Evolutionary conservation across 352 stramenopile species (phyloP).

Genomic region (Phytopythium aichiense): DNA sequence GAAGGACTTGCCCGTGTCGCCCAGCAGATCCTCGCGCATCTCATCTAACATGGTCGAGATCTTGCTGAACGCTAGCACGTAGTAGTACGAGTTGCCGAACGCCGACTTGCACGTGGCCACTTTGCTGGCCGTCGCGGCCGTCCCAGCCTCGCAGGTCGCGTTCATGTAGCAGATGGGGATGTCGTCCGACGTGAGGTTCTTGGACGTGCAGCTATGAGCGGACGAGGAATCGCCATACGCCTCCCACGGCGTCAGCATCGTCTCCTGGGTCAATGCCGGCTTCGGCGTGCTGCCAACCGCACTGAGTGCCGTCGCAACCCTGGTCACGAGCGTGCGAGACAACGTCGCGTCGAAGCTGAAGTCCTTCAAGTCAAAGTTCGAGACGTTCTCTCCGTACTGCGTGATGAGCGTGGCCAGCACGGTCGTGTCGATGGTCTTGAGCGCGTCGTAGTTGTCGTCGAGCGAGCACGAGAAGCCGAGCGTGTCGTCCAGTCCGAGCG

Average conservation of each 20-base stretch:
- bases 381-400: slow-evolving; percentile 42
- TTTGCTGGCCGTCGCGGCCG: slow-evolving; percentile 5
- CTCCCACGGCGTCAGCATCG: slow-evolving; percentile 55
- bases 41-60: slow-evolving; percentile 52
- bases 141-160: slow-evolving; percentile 23
- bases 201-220: slow-evolving; percentile 18
- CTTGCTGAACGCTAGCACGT: slow-evolving; percentile 54
- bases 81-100: slow-evolving; percentile 59
- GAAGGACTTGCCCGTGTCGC: slow-evolving; percentile 59
- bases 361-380: slow-evolving; percentile 46
- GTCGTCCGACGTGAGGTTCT: slow-evolving; percentile 27
- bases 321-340: slow-evolving; percentile 39
- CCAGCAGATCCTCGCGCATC: slow-evolving; percentile 73
- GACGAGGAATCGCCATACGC: slow-evolving; percentile 33
- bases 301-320: slow-evolving; percentile 27
- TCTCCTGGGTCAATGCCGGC: slow-evolving; percentile 46
- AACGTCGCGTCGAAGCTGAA: slow-evolving; percentile 60
- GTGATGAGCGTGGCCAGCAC: slow-evolving; percentile 30
- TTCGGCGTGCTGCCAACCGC: slow-evolving; percentile 11
- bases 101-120: slow-evolving; percentile 41
- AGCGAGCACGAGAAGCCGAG: slow-evolving; percentile 63
- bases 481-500: slow-evolving; percentile 42
- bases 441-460: slow-evolving; percentile 48
- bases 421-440: slow-evolving; percentile 40
- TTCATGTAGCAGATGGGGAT: slow-evolving; percentile 68